Conservation (phyloP, 805 yeast species). For the Saccharomyces eubayanus region DNA sequence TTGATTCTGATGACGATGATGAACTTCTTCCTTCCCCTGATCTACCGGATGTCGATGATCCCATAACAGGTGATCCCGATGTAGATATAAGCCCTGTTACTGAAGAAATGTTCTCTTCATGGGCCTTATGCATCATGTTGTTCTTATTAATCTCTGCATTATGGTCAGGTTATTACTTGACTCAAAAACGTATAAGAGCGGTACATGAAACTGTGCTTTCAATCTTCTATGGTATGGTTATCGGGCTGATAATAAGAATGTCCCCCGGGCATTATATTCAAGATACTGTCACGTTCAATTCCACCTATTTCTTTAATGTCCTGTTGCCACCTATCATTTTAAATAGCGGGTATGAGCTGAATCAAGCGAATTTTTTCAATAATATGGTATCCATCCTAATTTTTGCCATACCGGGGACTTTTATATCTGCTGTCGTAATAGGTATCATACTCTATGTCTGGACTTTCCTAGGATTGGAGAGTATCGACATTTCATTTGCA, state of each 20-base stretch:
- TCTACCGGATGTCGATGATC: constrained; percentile 24
- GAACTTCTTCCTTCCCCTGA: constrained; percentile 32
- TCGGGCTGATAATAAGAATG: constrained; percentile 81
- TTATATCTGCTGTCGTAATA: constrained; percentile 79
- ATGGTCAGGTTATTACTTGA: constrained; percentile 91
- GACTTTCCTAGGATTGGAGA: constrained; percentile 88
- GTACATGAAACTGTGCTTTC: constrained; percentile 97
- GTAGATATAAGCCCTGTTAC: constrained; percentile 73
- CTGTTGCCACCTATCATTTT: constrained; percentile 91
- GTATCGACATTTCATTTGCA: constrained; percentile 82
- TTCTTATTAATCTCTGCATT: constrained; percentile 76
- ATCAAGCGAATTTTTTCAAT: constrained; percentile 89
- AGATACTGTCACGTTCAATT: constrained; percentile 91
- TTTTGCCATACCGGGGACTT: constrained; percentile 96
- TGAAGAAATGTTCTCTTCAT: constrained; percentile 91
- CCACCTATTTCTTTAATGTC: constrained; percentile 88
- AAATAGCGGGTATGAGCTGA: constrained; percentile 92
- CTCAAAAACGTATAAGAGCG: constrained; percentile 84
- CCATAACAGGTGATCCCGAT: constrained; percentile 46
- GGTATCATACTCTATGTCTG: constrained; percentile 84
- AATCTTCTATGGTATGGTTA: constrained; percentile 93
- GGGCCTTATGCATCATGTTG: constrained; percentile 89
- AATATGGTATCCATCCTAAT: constrained; percentile 85
- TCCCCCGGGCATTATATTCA: constrained; percentile 96
- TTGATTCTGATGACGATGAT: constrained; percentile 30